Evolutionary conservation across 2,329 filamentous ascomycete genomes (phyloP), one percentile per base, ranked within the genome.

Genomic region (Penicillium sp.): DNA sequence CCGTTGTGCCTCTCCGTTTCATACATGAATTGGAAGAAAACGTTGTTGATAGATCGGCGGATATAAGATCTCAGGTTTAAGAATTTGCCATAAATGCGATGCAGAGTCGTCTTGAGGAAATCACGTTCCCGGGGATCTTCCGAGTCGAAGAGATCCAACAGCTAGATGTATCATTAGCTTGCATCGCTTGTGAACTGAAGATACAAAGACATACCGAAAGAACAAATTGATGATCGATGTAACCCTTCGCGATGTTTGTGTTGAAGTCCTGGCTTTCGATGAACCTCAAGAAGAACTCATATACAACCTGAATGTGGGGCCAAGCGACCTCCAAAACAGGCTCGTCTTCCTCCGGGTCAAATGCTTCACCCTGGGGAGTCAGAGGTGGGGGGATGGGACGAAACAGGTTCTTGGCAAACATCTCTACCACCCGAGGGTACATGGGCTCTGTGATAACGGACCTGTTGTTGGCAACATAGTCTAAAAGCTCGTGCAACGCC

Each of bases 221-320:
- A 43, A 99, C 94, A 70, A 99, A 99, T 72, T 90, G 90, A 75
- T 99, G 94, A 71, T 99, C 94, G 72, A 99, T 99, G 75, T 96
- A 97, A 58, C 92, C 89, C 79, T 99, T 99, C 64, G 94, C 94
- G 68, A 97, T 97, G 76, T 99, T 99, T 64, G 94, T 99, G 80
- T 97, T 99, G 83, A 99, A 99, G 75, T 99, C 94, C 73, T 97
- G 94, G 75, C 94, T 97, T 75, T 99, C 94, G 65, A 99, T 99
- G 77, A 99, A 99, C 56, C 94, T 85, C 58, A 99, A 81, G 81
- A 99, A 99, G 81, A 99, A 99, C 75, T 99, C 94, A 76, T 99
- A 99, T 39, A 99, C 94, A 53, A 99, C 94, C 77, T 99, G 94
- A 56, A 99, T 99, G 73, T 99, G 94, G 7, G 94, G 94, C 94